Base-by-base conservation (phyloP, 306 rosid genomes). In the Trichosanthes cucumerina region DNA sequence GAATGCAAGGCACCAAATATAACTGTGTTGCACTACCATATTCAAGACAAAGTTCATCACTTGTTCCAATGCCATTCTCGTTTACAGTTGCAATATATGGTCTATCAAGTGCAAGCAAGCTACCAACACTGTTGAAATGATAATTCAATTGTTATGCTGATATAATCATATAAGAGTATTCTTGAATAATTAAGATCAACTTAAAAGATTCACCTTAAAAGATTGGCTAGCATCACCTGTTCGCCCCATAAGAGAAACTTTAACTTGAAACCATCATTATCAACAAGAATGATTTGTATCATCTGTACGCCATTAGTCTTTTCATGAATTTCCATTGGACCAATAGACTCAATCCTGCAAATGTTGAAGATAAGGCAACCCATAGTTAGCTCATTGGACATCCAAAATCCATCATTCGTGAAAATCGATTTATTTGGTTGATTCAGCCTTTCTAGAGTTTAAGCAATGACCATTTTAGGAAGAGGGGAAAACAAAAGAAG, bases 11-110 rank as follows among this genome's bases (percentile, higher is more conserved):
- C 80, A 91, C 97, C 88, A 89, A 76, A 85, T 88, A 95, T 79
- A 95, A 83, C 72, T 91, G 98, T 34, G 98, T 92, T 79, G 91
- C 91, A 82, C 96, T 91, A 80, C 97, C 98, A 81, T 88, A 95
- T 87, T 91, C 97, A 79, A 95, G 97, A 80, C 88, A 92, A 77
- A 91, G 50, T 53, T 86, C 88, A 79, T 64, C 88, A 52, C 79
- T 83, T 79, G 87, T 81, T 80, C 84, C 89, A 80, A 77, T 59
- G 65, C 56, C 82, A 83, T 79, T 84, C 80, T 89, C 96, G 16
- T 19, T 57, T 23, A 91, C 80, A 80, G 81, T 83, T 41, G 90
- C 78, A 81, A 95, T 46, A 76, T 87, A 92, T 41, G 97, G 97
- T 75, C 87, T 91, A 69, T 92, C 97, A 81, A 95, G 86, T 28